phyloP scores from a whole-genome alignment of 1,284 basidiomycete genomes.

The Trametes pubescens region DNA sequence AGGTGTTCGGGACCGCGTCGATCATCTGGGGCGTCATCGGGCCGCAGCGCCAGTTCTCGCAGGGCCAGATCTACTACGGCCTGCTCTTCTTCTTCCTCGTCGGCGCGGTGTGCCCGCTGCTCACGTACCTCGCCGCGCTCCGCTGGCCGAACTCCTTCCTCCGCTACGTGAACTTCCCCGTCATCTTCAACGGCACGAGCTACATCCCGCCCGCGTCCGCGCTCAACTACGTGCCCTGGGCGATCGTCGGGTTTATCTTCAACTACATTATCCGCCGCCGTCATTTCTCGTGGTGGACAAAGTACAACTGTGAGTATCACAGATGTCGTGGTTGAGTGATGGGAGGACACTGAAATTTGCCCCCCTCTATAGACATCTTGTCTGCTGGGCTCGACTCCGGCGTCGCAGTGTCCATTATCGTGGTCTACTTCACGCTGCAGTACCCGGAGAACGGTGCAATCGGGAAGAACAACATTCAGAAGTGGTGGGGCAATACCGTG shows the following conservation, averaged over 20 bases:
- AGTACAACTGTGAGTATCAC: constrained; percentile 53
- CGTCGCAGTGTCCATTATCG: constrained; percentile 51
- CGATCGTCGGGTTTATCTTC: constrained; percentile 51
- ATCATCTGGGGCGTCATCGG: constrained; percentile 52
- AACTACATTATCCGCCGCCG: constrained; percentile 53
- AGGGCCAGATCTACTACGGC: constrained; percentile 50
- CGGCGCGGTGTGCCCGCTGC: constrained; percentile 51
- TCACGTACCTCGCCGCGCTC: constrained; percentile 46
- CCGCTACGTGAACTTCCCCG: constrained; percentile 80
- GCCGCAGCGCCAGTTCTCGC: constrained; percentile 50
- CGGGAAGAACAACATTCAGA: constrained; percentile 45
- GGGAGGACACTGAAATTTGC: neutral
- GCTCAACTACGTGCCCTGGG: constrained; percentile 53
- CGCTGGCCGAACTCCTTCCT: constrained; percentile 59
- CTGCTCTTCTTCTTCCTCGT: constrained; percentile 57
- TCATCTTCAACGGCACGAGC: constrained; percentile 46
- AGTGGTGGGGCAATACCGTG: constrained; percentile 55
- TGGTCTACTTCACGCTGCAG: constrained; percentile 61
- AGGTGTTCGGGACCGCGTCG: constrained; percentile 43
- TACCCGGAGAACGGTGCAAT: constrained; percentile 53
- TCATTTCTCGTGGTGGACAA: constrained; percentile 54
- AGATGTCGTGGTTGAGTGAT: neutral
- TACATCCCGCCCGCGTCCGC: constrained; percentile 52
- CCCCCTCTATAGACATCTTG: constrained; percentile 48
- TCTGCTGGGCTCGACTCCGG: constrained; percentile 60